Evolutionary conservation across 2,329 filamentous ascomycete species (phyloP).

Genomic region (Claviceps paspali): DNA sequence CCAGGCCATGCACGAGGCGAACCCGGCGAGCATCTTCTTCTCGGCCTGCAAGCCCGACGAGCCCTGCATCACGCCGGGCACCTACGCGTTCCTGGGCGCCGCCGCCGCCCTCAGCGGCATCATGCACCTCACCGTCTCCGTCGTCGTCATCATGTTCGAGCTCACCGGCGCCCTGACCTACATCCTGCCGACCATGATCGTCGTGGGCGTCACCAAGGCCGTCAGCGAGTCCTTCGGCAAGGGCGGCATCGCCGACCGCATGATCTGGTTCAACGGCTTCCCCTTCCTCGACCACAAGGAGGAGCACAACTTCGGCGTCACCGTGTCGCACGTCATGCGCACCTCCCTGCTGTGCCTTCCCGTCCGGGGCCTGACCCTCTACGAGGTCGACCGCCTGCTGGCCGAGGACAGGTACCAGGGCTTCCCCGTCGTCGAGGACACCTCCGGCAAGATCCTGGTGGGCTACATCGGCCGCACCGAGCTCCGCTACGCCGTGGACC

Average conservation of each 20-base stretch:
- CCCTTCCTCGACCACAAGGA: constrained; percentile 85
- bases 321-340: constrained; percentile 75
- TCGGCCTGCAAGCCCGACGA: constrained; percentile 69
- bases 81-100: constrained; percentile 91
- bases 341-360: constrained; percentile 85
- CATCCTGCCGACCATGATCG: constrained; percentile 96
- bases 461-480: constrained; percentile 93
- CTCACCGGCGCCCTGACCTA: constrained; percentile 91
- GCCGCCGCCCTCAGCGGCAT: constrained; percentile 88
- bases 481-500: constrained; percentile 81
- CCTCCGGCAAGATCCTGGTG: constrained; percentile 61
- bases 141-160: constrained; percentile 99
- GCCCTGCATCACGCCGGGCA: constrained; percentile 81
- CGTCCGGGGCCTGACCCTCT: constrained; percentile 75
- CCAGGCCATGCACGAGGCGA: constrained; percentile 70
- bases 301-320: constrained; percentile 51
- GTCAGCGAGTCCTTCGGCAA: constrained; percentile 89
- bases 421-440: constrained; percentile 76
- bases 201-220: constrained; percentile 97
- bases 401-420: constrained; percentile 67
- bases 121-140: constrained; percentile 91
- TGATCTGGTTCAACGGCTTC: constrained; percentile 94
- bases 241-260: constrained; percentile 89
- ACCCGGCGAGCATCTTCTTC: constrained; percentile 67
- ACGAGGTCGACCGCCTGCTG: constrained; percentile 82